Base-by-base conservation (phyloP, 768 basidiomycete genomes). In the Lactifluus subvellereus region DNA sequence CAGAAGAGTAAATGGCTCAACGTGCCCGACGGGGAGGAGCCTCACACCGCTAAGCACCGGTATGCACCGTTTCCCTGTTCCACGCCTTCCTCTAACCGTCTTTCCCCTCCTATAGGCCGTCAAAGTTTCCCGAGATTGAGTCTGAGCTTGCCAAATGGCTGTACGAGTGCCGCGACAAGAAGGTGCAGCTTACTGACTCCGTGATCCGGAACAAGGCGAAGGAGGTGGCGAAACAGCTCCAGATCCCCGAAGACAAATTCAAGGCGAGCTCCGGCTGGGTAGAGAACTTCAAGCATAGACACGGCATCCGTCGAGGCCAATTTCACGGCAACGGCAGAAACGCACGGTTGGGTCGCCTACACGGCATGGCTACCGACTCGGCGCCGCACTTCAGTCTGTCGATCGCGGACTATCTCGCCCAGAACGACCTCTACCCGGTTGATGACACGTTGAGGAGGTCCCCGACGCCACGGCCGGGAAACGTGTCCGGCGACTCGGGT, bases 251-350 rank as follows among this genome's bases (percentile, higher is more conserved):
- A 62, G 87, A 89, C 60, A 81, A 83, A 72, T 95, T 95, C 82
- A 94, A 94, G 75, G 92, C 89, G n/a, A 90, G 87, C 70, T 85
- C 88, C 10, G 91, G 91, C 4, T 95, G 93, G 93, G 81, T 95
- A 58, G 91, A 94, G 72, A 91, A 91, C 72, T 95, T 94, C 79
- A 94, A 94, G 76, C 81, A 83, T 68, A 85, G 93, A 38, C 83
- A 88, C 66, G 84, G 84, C 62, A 89, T 95, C 64, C 81, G 84
- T 48, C 82, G 82, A 27, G 90, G 89, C 1, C 74, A 80, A 20
- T 86, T 82, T 81, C 75, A 73, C 20, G 78, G 79, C 32, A 71
- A 71, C 35, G 79, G 76, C 57, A 75, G 73, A 50, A 70, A 71
- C 57, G 49, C 54, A 49, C 66, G 58, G 40, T 50, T 61, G 67